Conservation (phyloP, 345 rosid species). For the Brassica nigra region DNA sequence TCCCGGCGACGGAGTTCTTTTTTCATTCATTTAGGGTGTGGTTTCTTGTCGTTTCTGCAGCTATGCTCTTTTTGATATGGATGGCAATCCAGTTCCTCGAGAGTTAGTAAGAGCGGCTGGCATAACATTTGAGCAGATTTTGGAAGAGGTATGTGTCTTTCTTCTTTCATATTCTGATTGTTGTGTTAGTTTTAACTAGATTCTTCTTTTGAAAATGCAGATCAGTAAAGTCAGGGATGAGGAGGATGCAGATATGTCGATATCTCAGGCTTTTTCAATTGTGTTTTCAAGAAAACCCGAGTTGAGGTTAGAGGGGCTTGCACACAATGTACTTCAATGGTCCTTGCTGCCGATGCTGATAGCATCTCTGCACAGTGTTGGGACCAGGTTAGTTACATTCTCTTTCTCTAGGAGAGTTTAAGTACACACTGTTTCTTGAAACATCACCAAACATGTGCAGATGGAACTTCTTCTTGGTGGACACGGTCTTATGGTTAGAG, state of each 20-base stretch:
- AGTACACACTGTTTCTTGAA: no score
- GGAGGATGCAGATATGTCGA: conserved; percentile 50
- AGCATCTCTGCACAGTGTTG: conserved; percentile 83
- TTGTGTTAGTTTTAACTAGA: not conserved
- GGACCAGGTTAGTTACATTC: conserved; percentile 58
- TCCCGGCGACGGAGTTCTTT: conserved; percentile 63
- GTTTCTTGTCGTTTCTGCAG: conserved; percentile 33
- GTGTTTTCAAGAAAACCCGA: conserved; percentile 79
- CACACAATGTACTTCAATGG: conserved; percentile 91
- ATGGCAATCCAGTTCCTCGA: conserved; percentile 82
- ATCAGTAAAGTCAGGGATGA: conserved; percentile 72
- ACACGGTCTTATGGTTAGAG: conserved; percentile 98
- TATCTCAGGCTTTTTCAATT: conserved; percentile 58
- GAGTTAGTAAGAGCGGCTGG: conserved; percentile 77
- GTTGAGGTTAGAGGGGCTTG: conserved; percentile 89
- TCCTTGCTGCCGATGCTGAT: conserved; percentile 91
- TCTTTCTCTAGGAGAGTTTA: no score
- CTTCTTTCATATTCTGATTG: not conserved
- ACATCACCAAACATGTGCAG: not conserved
- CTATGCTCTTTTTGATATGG: conserved; percentile 72
- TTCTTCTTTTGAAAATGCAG: conserved; percentile 50
- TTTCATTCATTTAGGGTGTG: not conserved
- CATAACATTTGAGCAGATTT: conserved; percentile 67
- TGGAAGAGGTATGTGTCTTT: conserved; percentile 62
- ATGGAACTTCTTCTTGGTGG: conserved; percentile 89